Conservation (phyloP, 139 green algal species). For the Parachlorella kessleri region DNA sequence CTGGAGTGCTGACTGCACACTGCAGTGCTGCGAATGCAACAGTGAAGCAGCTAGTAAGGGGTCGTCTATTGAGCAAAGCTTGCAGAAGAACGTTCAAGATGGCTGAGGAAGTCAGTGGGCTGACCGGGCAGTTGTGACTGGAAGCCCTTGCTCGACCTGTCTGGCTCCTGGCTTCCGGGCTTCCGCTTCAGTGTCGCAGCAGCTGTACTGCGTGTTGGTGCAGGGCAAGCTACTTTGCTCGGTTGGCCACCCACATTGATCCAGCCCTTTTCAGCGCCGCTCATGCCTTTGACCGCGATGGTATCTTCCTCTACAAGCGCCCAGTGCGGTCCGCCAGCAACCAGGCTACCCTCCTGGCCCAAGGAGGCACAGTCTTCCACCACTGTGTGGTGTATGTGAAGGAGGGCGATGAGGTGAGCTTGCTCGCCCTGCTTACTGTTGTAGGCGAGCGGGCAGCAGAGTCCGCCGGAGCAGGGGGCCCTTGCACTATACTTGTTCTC, state of each 20-base stretch:
- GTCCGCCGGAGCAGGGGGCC: too few species aligned
- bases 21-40: not conserved
- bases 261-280: not conserved
- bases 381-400: constrained; percentile 51
- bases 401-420: constrained; percentile 2
- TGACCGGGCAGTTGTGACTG: too few species aligned
- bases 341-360: constrained; percentile 26
- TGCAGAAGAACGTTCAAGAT: not conserved
- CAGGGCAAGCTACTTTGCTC: not conserved
- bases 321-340: constrained; percentile 21
- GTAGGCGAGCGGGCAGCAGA: too few species aligned
- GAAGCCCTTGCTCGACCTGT: not conserved
- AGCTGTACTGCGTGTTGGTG: not conserved
- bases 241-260: not conserved
- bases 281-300: constrained; percentile 23
- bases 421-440: not conserved
- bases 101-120: too few species aligned
- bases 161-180: not conserved
- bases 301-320: constrained; percentile 54
- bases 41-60: not conserved
- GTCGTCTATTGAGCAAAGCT: not conserved
- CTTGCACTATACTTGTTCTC: too few species aligned
- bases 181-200: not conserved
- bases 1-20: not conserved
- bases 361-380: constrained; percentile 46